phyloP scores from a whole-genome alignment of 2,329 filamentous ascomycete species.

The Bipolaris gigantea region DNA sequence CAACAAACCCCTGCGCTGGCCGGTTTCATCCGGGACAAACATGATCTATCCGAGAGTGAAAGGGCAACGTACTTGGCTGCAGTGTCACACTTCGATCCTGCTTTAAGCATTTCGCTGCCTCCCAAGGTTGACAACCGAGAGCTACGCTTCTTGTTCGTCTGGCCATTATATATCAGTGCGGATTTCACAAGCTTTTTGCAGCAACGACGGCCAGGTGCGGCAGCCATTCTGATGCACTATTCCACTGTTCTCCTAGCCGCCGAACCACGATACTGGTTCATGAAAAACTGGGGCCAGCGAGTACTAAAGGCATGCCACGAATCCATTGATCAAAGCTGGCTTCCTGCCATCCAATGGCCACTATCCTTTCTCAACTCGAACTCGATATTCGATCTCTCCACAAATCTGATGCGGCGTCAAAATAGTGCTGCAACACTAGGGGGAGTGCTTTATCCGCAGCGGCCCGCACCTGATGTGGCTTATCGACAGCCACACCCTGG shows the following conservation, averaged over 20 bases:
- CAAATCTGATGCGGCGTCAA: neutral
- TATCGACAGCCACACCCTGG: neutral
- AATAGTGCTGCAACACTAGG: neutral
- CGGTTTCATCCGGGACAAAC: slow-evolving; percentile 25
- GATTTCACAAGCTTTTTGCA: slow-evolving; percentile 39
- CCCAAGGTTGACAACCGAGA: slow-evolving; percentile 39
- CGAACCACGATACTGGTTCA: slow-evolving; percentile 47
- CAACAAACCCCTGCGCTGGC: slow-evolving; percentile 25
- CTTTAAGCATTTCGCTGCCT: slow-evolving; percentile 25
- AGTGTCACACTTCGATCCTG: slow-evolving; percentile 24
- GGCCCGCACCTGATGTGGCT: slow-evolving; percentile 3
- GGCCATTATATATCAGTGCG: slow-evolving; percentile 43
- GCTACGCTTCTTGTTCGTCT: slow-evolving; percentile 41
- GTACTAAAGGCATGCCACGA: slow-evolving; percentile 30
- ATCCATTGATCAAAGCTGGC: slow-evolving; percentile 30
- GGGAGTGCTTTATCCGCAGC: slow-evolving; percentile 4
- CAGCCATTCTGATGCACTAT: slow-evolving; percentile 47
- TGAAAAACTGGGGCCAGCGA: slow-evolving; percentile 39
- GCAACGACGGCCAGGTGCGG: slow-evolving; percentile 36
- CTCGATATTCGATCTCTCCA: slow-evolving; percentile 11
- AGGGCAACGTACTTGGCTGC: slow-evolving; percentile 20
- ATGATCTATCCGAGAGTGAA: slow-evolving; percentile 22
- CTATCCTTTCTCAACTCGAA: slow-evolving; percentile 19
- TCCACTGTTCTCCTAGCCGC: slow-evolving; percentile 39
- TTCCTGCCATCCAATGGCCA: slow-evolving; percentile 32